phyloP scores from a whole-genome alignment of 495 filamentous ascomycete species.

The Chlorociboria aeruginascens region DNA sequence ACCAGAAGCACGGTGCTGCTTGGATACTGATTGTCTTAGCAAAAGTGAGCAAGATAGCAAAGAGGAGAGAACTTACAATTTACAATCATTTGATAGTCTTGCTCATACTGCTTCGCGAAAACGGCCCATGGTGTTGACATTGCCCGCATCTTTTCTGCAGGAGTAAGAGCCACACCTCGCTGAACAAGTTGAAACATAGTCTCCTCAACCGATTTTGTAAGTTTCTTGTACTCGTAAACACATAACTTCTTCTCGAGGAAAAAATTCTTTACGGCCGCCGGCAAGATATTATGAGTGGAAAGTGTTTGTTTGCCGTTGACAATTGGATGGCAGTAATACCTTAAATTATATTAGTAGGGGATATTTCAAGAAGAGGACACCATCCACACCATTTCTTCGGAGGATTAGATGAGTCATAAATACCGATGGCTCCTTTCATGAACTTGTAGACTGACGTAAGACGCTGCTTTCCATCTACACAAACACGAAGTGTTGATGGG shows the following conservation, averaged over 20 bases:
- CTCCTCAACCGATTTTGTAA: constrained; percentile 32
- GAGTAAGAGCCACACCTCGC: constrained; percentile 30
- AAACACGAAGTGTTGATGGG: constrained; percentile 18
- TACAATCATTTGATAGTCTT: constrained; percentile 26
- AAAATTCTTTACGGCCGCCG: constrained; percentile 18
- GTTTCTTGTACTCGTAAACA: constrained; percentile 29
- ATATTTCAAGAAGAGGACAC: background rate
- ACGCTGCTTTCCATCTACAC: constrained; percentile 40
- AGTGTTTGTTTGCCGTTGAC: constrained; percentile 10
- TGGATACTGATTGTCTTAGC: constrained; percentile 16
- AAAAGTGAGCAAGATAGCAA: background rate
- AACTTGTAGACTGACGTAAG: constrained; percentile 33
- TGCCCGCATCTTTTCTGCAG: constrained; percentile 38
- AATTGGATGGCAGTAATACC: constrained; percentile 18
- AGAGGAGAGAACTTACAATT: constrained; percentile 15
- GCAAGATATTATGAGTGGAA: constrained; percentile 21
- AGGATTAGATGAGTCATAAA: constrained; percentile 22
- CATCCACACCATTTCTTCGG: constrained; percentile 16
- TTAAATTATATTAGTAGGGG: background rate
- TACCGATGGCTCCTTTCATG: constrained; percentile 31
- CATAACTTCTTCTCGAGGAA: constrained; percentile 28
- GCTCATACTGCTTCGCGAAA: constrained; percentile 27
- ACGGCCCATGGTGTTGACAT: constrained; percentile 33
- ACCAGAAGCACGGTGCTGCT: constrained; percentile 22
- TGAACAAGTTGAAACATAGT: constrained; percentile 38